phyloP scores from a whole-genome alignment of 2,329 filamentous ascomycete species.

The Xylariaceae sp. region DNA sequence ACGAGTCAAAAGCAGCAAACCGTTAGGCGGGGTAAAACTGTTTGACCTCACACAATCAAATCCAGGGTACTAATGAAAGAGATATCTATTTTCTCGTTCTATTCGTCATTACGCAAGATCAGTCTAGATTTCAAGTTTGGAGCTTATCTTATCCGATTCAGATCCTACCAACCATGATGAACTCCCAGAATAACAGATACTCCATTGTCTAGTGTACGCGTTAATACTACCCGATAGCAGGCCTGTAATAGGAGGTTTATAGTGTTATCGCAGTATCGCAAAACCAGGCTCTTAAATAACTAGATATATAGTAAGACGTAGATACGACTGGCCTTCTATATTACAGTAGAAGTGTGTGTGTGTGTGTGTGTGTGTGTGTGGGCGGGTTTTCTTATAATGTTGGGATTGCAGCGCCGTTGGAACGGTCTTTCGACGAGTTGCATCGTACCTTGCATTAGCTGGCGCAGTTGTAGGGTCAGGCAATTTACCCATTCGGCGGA shows the following conservation, averaged over 20 bases:
- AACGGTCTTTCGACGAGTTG: constrained; percentile 21
- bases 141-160: no score
- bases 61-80: constrained; percentile 3
- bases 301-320: no score
- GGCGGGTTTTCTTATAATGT: background rate
- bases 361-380: no score
- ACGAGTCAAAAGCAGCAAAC: constrained; percentile 2
- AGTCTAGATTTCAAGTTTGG: background rate
- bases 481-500: constrained; percentile 23
- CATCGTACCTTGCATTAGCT: constrained; percentile 31
- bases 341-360: no score
- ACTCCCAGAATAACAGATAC: no score
- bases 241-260: no score
- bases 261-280: constrained; percentile 12
- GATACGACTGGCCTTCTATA: no score
- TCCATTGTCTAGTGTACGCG: no score
- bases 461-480: constrained; percentile 21
- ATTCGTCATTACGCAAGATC: constrained; percentile 9
- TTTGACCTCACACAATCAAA: constrained; percentile 6
- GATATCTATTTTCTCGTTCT: background rate
- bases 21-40: background rate
- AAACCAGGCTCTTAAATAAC: constrained; percentile 8
- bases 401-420: constrained; percentile 10
- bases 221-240: no score
- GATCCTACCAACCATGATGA: no score